A percentile compares a stretch with the other conserved stretches of the same genome.
These are phyloP conservation scores for Termitomyces sp. DNA, from an alignment of 768 basidiomycete genomes.

Conservation along the genomic window DNA sequence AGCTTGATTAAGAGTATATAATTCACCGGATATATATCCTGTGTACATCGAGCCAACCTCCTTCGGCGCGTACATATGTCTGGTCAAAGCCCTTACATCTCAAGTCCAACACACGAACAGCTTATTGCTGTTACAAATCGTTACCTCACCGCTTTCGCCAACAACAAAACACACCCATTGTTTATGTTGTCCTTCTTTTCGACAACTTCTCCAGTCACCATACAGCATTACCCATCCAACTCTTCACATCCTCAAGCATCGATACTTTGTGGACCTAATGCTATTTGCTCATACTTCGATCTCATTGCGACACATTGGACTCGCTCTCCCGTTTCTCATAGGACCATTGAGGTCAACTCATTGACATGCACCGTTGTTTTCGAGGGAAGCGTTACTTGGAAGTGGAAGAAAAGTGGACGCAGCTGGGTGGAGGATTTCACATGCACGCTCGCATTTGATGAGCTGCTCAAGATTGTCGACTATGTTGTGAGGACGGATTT, in stretches of 20 bases:
- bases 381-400: conserved; percentile 40
- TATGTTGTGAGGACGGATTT: conserved; percentile 40
- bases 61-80: neutral
- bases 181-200: conserved; percentile 38
- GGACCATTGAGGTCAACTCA: conserved; percentile 22
- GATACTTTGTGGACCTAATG: conserved; percentile 38
- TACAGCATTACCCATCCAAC: conserved; percentile 37
- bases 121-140: conserved; percentile 29
- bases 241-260: conserved; percentile 32
- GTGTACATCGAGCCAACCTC: neutral
- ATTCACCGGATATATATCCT: conserved; percentile 17
- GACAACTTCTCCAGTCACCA: conserved; percentile 28
- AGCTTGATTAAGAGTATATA: conserved; percentile 14
- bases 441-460: conserved; percentile 43
- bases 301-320: conserved; percentile 43
- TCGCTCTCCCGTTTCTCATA: conserved; percentile 26
- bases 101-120: conserved; percentile 25
- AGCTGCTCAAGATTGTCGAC: conserved; percentile 35
- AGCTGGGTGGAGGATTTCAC: conserved; percentile 44
- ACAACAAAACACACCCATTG: conserved; percentile 26
- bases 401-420: conserved; percentile 39
- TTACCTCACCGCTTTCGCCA: conserved; percentile 35
- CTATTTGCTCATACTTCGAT: conserved; percentile 48
- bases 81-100: neutral
- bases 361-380: conserved; percentile 27